Percentiles rank a stretch among this genome's conserved stretches.
These are phyloP conservation scores for Capsicum rhomboideum DNA, from an alignment of 257 asterid genomes.

Conservation along the genomic window DNA sequence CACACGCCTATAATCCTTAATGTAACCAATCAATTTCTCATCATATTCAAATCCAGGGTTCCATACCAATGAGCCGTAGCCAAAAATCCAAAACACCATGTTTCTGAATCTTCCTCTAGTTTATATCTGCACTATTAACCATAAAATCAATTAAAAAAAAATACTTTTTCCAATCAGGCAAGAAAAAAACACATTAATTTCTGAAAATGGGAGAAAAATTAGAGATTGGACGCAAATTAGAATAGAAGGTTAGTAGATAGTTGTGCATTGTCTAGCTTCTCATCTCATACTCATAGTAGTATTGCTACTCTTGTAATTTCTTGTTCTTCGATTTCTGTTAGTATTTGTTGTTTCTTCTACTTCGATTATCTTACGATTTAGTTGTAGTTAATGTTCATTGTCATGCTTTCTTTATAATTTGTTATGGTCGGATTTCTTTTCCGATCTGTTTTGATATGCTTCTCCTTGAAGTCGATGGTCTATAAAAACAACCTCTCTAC, in stretches of 20 bases:
- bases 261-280: not conserved
- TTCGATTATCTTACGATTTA: no score
- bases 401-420: not conserved
- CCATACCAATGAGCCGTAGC: slow-evolving; percentile 93
- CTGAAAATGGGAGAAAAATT: not conserved
- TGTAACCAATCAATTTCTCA: slow-evolving; percentile 71
- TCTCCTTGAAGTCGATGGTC: not conserved
- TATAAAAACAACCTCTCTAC: not conserved
- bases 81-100: slow-evolving; percentile 89
- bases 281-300: not conserved
- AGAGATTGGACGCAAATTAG: not conserved
- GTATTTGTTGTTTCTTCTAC: no score
- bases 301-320: not conserved
- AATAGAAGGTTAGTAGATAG: not conserved
- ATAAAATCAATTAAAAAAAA: not conserved
- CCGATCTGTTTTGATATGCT: not conserved
- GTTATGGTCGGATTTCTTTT: not conserved
- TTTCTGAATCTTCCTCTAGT: slow-evolving; percentile 5
- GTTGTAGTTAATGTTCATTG: not conserved
- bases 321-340: not conserved
- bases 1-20: slow-evolving; percentile 76
- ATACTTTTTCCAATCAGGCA: not conserved
- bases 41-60: slow-evolving; percentile 88
- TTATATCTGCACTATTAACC: not conserved
- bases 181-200: not conserved